Evolutionary conservation across 257 asterid species (phyloP), one percentile per base, ranked within the genome.

Genomic region (Lantana camara): DNA sequence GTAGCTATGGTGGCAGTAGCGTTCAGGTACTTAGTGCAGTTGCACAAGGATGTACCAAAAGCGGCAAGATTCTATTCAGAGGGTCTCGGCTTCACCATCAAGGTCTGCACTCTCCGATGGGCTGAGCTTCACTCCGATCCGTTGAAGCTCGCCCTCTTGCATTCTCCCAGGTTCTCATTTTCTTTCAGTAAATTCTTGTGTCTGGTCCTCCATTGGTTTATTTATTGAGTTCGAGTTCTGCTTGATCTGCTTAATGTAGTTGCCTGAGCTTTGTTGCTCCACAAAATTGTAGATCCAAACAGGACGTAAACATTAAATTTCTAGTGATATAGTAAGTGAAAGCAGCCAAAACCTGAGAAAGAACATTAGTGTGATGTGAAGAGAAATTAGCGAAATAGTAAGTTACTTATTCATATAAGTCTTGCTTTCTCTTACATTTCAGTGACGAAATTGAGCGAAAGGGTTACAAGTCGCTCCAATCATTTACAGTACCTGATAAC

Each of bases 81-180:
- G 57, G 97, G 97, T 40, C 75, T 89, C 40, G 95, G 88, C 5
- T 82, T 93, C 78, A 83, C 85, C 60, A 69, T 93, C 48, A 76
- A 82, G 34, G 84, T 93, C n/a, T 93, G 96, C 79, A 80, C 91
- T 58, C 91, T 71, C 63, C 86, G 97, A 15, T 93, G 95, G 95
- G 95, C 97, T 23, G 98, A 89, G 82, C 98, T 91, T 55, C 84
- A 80, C n/a, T 82, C 96, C 13, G 90, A 92, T 73, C 90, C 95
- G 12, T 87, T 93, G 77, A 89, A 85, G 75, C 89, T 89, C 38
- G 75, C 91, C 13, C 95, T 93, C 57, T 66, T 93, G 76, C 91
- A 87, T 15, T 82, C 89, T 49, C 82, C 95, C 32, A 67, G 85
- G 94, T 85, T 16, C 29, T 17, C 32, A 27, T 21, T 50, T 4